phyloP scores from a whole-genome alignment of 2,329 filamentous ascomycete species.

The Beauveria australis region DNA sequence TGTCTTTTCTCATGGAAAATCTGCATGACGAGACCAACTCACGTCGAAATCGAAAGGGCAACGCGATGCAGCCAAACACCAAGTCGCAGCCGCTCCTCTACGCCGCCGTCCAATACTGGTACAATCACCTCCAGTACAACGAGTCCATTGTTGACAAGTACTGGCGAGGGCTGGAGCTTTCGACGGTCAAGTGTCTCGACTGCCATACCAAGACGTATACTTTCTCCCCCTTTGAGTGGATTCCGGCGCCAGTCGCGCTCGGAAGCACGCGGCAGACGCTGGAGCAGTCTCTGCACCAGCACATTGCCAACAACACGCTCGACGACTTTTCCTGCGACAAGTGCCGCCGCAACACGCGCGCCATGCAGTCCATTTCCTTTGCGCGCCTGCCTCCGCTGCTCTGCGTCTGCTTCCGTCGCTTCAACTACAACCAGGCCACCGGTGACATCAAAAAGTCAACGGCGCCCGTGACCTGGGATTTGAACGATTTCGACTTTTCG shows the following conservation, averaged over 20 bases:
- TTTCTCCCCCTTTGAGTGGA: slow-evolving; percentile 45
- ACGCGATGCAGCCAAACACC: slow-evolving; percentile 24
- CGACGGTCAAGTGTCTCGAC: slow-evolving; percentile 59
- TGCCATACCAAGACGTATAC: slow-evolving; percentile 42
- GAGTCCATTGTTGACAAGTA: slow-evolving; percentile 70
- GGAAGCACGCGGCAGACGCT: slow-evolving; percentile 27
- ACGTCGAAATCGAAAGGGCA: slow-evolving; percentile 34
- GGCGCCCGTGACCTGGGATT: slow-evolving; percentile 66
- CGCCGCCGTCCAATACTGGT: slow-evolving; percentile 69
- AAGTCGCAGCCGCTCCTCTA: slow-evolving; percentile 30
- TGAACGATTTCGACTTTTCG: slow-evolving; percentile 56
- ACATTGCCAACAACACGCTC: slow-evolving; percentile 59
- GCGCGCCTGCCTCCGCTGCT: slow-evolving; percentile 73
- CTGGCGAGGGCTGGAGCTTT: slow-evolving; percentile 69
- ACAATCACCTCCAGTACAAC: slow-evolving; percentile 58
- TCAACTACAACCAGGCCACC: slow-evolving; percentile 28
- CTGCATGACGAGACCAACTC: slow-evolving; percentile 80
- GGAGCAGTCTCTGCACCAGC: slow-evolving; percentile 60
- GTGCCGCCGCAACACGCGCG: slow-evolving; percentile 60
- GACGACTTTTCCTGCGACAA: slow-evolving; percentile 65
- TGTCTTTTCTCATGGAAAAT: slow-evolving; percentile 71
- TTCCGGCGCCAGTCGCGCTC: slow-evolving; percentile 33
- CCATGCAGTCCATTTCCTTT: slow-evolving; percentile 63
- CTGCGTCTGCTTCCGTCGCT: slow-evolving; percentile 65
- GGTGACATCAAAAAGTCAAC: slow-evolving; percentile 53